Conservation (phyloP, 768 basidiomycete species). For the Suillus weaverae region DNA sequence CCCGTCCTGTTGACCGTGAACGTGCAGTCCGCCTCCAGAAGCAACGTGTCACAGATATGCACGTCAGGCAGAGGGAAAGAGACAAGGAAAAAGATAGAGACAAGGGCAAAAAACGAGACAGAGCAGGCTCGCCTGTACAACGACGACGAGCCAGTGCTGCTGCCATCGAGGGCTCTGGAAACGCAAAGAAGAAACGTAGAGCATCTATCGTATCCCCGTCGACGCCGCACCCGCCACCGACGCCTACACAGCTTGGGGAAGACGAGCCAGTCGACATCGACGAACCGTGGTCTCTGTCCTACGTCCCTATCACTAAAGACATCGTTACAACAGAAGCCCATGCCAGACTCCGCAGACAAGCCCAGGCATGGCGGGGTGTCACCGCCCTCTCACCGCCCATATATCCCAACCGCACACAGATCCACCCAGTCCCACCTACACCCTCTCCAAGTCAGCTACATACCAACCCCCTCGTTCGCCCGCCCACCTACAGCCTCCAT, state of each 20-base stretch:
- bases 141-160: conserved; percentile 36
- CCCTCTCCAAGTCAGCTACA: conserved; percentile 7
- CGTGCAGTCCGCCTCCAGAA: conserved; percentile 46
- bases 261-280: conserved; percentile 54
- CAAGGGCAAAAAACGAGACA: conserved; percentile 27
- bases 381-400: conserved; percentile 46
- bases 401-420: conserved; percentile 30
- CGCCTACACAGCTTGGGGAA: conserved; percentile 25
- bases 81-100: conserved; percentile 34
- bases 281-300: conserved; percentile 45
- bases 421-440: conserved; percentile 29
- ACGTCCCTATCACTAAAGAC: conserved; percentile 49
- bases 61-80: conserved; percentile 18
- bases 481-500: conserved; percentile 65
- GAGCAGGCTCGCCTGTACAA: conserved; percentile 23
- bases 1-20: conserved; percentile 42
- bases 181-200: conserved; percentile 39
- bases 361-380: conserved; percentile 66
- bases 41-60: not conserved
- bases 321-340: conserved; percentile 44
- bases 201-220: conserved; percentile 27
- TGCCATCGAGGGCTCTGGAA: conserved; percentile 33
- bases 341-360: conserved; percentile 54
- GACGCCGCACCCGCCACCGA: not conserved
- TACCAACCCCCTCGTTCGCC: conserved; percentile 45